Evolutionary conservation across 1,284 basidiomycete species (phyloP).

Genomic region (Austropuccinia psidii): DNA sequence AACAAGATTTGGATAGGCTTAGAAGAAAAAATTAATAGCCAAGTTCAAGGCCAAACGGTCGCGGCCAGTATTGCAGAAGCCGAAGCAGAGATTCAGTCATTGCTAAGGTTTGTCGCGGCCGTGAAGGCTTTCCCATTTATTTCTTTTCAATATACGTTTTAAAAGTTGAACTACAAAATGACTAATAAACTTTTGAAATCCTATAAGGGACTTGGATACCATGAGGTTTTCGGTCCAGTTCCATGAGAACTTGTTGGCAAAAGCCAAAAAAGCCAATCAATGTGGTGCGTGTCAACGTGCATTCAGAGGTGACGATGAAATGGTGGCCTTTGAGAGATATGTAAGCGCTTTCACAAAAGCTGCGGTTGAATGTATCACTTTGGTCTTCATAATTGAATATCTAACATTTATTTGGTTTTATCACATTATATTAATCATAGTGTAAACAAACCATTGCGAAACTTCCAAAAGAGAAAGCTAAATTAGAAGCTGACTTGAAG

Average conservation of each 20-base stretch:
- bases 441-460: conserved; percentile 17
- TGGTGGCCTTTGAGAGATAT: conserved; percentile 46
- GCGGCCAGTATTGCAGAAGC: conserved; percentile 53
- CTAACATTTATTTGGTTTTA: conserved; percentile 39
- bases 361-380: conserved; percentile 51
- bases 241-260: conserved; percentile 59
- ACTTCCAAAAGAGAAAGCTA: conserved; percentile 42
- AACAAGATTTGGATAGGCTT: conserved; percentile 50
- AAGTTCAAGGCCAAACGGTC: not conserved
- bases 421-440: not conserved
- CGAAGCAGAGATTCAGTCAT: conserved; percentile 41
- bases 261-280: conserved; percentile 59
- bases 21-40: conserved; percentile 54
- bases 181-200: no score
- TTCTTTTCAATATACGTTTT: no score
- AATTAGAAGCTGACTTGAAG: conserved; percentile 53
- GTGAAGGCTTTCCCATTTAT: not conserved
- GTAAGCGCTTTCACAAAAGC: conserved; percentile 50
- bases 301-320: conserved; percentile 58
- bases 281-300: conserved; percentile 71
- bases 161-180: no score
- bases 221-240: conserved; percentile 50
- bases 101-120: not conserved
- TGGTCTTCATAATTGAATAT: conserved; percentile 51
- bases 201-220: conserved; percentile 45